Evolutionary conservation across 257 asterid species (phyloP), one percentile per base, ranked within the genome.

Genomic region (Solanum chmielewskii): DNA sequence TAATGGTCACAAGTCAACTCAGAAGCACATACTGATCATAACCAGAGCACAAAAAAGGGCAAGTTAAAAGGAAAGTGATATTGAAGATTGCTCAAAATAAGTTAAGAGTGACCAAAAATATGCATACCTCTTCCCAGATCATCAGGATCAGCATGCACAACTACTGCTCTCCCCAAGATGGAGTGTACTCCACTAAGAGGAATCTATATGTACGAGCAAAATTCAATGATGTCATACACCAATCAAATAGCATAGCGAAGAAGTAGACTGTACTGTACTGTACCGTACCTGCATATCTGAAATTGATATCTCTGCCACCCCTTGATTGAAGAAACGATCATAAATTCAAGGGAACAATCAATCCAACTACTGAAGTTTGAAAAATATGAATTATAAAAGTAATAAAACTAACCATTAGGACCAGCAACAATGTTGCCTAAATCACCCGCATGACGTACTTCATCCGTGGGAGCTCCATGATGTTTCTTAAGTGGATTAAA

Each of bases 71-170:
- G 68, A 27, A 60, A 60, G 1, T 9, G 6, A 21, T 60, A 21
- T 56, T 60, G 68, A 60, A 18, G 35, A 42, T 42, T 76, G 47
- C 23, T 41, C 35, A 42, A 39, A 76, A 60, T 60, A 21, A 60
- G 68, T 60, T 21, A 9, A 59, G 68, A 56, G 64, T 56, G 64
- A 60, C 68, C 13, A 21, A 60, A 60, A 60, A 12, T 13, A 42
- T 18, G 18, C 85, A 74, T 90, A 96, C 99, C 98, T 93, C 90
- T 93, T 90, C 99, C 99, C 18, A 96, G 95, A 92, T 96, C 98
- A 91, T 96, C 99, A 23, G 97, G 94, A 91, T 93, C 98, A 83
- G 99, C 99, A 89, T 96, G 99, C 86, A 96, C 96, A 37, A 96
- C 99, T 86, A 95, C 98, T 33, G 98, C 99, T 88, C 98, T 92